Evolutionary conservation across 2,329 filamentous ascomycete species (phyloP).

Genomic region (Trichophyton schoenleinii): DNA sequence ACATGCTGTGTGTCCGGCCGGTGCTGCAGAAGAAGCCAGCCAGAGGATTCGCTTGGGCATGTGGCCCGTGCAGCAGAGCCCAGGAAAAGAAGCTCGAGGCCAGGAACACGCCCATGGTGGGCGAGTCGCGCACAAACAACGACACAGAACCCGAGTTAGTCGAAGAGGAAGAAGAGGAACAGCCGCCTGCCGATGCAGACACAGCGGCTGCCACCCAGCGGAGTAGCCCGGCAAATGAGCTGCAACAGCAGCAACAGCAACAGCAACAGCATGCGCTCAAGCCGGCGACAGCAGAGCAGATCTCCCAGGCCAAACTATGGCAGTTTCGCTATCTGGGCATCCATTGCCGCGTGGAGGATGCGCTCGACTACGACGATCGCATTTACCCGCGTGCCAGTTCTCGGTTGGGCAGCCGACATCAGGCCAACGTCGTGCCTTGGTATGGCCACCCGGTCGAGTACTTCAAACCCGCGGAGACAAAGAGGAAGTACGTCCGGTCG

Average conservation of each 20-base stretch:
- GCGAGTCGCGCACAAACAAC: slow-evolving; percentile 32
- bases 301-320: slow-evolving; percentile 88
- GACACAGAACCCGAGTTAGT: slow-evolving; percentile 52
- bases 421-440: slow-evolving; percentile 77
- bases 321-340: slow-evolving; percentile 91
- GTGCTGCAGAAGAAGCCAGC: slow-evolving; percentile 91
- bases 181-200: slow-evolving; percentile 55
- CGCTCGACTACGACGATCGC: slow-evolving; percentile 89
- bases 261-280: slow-evolving; percentile 44
- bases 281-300: slow-evolving; percentile 67
- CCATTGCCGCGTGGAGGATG: slow-evolving; percentile 90
- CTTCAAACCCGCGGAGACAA: slow-evolving; percentile 75
- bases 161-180: slow-evolving; percentile 67
- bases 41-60: slow-evolving; percentile 95
- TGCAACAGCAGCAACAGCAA: slow-evolving; percentile 42
- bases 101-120: slow-evolving; percentile 65
- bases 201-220: slow-evolving; percentile 32
- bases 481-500: slow-evolving; percentile 57
- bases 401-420: slow-evolving; percentile 77
- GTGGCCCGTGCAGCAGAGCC: slow-evolving; percentile 87
- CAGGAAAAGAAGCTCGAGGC: slow-evolving; percentile 88
- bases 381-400: slow-evolving; percentile 95
- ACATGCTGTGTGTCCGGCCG: slow-evolving; percentile 95
- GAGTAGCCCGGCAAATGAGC: slow-evolving; percentile 35
- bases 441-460: slow-evolving; percentile 77